Base-by-base conservation (phyloP, 352 stramenopile species). In the Globisporangium parvum region DNA sequence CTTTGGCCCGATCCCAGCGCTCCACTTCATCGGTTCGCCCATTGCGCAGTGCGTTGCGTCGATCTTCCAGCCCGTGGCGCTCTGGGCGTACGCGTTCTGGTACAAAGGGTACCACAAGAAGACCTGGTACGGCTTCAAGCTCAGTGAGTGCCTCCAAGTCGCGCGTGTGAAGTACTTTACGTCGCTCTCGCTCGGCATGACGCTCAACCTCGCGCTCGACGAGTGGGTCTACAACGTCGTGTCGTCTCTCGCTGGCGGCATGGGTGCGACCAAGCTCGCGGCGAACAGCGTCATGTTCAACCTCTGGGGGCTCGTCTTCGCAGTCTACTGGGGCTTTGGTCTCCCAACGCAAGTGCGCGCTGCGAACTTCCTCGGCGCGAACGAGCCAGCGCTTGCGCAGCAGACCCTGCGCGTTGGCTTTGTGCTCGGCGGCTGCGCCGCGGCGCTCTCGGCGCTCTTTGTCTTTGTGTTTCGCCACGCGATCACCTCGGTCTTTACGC, bases 211-310 rank as follows among this genome's bases (percentile, higher is more conserved):
- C 21, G 77, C 73, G 40, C 64, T 93, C 44, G 79, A 89, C 54
- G 79, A 91, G 53, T 90, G 79, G 80, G 76, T 91, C 48, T 91
- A 91, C 60, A 90, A 88, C 52, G 75, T 75, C 6, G 73, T 90
- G 26, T 85, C 77, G 24, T 83, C 75, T n/a, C 59, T 93, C 20
- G 84, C 84, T 17, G 80, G 73, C 18, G 78, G 58, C 28, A 69
- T 91, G 23, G 80, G 80, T 0, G 66, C 84, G 3, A 63, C 73
- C 48, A 76, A 88, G 37, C 54, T 93, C 10, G 82, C 84, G 1
- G 84, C 80, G 20, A 91, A 91, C 71, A 88, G 75, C 57, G 84
- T 93, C 41, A 67, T 93, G 41, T 91, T 86, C 60, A 90, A 85
- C 57, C 66, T 93, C 35, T 93, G 84, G 80, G 80, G 79, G 0